Conservation (phyloP, 129 eudicot genomes). For the Centella asiatica region DNA sequence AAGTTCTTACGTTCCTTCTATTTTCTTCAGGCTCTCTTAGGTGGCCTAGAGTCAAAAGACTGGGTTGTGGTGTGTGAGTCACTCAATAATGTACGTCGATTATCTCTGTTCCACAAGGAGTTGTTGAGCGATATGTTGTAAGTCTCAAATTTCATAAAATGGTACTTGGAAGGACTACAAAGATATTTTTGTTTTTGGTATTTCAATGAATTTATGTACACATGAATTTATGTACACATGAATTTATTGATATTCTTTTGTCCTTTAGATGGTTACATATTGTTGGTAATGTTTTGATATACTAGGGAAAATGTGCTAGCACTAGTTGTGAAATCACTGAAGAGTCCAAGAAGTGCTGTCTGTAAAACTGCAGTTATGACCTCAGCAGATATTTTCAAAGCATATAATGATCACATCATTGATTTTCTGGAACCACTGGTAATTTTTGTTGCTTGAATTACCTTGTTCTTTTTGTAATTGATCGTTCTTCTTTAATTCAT, state of each 20-base stretch:
- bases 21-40: slow-evolving; percentile 41
- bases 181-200: too few relatives aligned
- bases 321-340: slow-evolving; percentile 63
- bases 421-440: slow-evolving; percentile 73
- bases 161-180: too few relatives aligned
- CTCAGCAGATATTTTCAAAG: slow-evolving; percentile 64
- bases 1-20: neutral
- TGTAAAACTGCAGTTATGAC: slow-evolving; percentile 83
- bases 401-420: slow-evolving; percentile 52
- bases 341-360: slow-evolving; percentile 92
- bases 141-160: slow-evolving; percentile 24
- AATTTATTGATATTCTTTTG: too few relatives aligned
- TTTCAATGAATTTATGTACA: neutral
- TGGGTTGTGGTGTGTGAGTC: slow-evolving; percentile 74
- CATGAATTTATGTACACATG: neutral
- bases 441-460: slow-evolving; percentile 8
- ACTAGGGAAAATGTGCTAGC: slow-evolving; percentile 57
- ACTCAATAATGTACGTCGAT: slow-evolving; percentile 63
- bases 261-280: neutral
- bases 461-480: neutral
- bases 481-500: slow-evolving; percentile 4
- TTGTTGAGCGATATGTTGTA: slow-evolving; percentile 44
- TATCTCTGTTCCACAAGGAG: slow-evolving; percentile 67
- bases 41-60: slow-evolving; percentile 66
- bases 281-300: slow-evolving; percentile 4